Conservation (phyloP, 1,139 yeast species). For the Candida glucosophila region DNA sequence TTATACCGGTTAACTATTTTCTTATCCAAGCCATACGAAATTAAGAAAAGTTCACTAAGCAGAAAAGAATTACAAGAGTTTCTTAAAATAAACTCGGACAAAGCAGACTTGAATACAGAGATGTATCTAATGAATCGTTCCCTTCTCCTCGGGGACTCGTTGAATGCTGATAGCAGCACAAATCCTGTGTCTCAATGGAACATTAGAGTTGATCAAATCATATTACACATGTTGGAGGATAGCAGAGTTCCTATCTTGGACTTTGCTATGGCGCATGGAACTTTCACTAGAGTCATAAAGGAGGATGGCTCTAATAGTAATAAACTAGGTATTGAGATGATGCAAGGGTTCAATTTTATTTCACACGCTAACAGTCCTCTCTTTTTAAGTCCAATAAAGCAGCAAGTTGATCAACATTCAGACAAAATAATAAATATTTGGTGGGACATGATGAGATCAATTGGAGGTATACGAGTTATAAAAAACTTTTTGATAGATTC, state of each 20-base stretch:
- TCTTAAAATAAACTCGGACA: slow-evolving; percentile 18
- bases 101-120: slow-evolving; percentile 23
- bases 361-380: slow-evolving; percentile 25
- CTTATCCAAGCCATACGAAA: slow-evolving; percentile 26
- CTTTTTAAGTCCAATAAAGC: slow-evolving; percentile 26
- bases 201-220: slow-evolving; percentile 45
- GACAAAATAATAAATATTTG: slow-evolving; percentile 32
- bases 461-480: slow-evolving; percentile 61
- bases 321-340: slow-evolving; percentile 33
- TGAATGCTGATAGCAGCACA: slow-evolving; percentile 8
- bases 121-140: slow-evolving; percentile 31
- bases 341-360: slow-evolving; percentile 33
- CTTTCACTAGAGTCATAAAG: slow-evolving; percentile 38
- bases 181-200: slow-evolving; percentile 42
- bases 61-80: slow-evolving; percentile 23
- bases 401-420: slow-evolving; percentile 10
- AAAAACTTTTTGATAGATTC: slow-evolving; percentile 45
- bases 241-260: slow-evolving; percentile 35
- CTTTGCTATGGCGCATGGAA: slow-evolving; percentile 30
- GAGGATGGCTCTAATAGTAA: slow-evolving; percentile 38
- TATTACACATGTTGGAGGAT: slow-evolving; percentile 36
- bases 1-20: slow-evolving; percentile 24
- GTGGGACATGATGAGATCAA: slow-evolving; percentile 60
- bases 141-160: slow-evolving; percentile 29
- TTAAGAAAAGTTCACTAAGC: slow-evolving; percentile 18